Conservation (phyloP, 2,329 filamentous ascomycete species). For the Paecilomyces formosus region DNA sequence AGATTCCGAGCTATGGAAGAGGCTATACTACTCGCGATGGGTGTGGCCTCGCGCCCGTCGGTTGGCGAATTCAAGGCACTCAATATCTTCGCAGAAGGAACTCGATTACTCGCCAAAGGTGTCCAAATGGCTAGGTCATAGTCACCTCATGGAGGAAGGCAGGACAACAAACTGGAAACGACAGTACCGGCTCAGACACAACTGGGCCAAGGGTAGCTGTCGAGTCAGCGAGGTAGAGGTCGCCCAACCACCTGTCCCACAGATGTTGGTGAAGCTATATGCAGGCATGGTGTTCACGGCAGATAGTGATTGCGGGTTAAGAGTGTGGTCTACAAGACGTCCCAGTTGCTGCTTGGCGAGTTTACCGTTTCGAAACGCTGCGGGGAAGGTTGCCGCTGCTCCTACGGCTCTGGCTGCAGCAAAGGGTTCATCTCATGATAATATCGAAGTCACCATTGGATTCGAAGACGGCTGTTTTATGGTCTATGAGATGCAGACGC, state of each 20-base stretch:
- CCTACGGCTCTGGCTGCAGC: conserved; percentile 49
- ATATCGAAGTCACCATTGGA: conserved; percentile 58
- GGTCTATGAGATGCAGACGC: conserved; percentile 55
- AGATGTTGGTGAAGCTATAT: conserved; percentile 66
- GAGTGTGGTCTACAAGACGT: conserved; percentile 67
- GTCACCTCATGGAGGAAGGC: conserved; percentile 46
- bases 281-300: conserved; percentile 72
- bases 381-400: conserved; percentile 51
- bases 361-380: conserved; percentile 17
- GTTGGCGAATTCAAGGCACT: conserved; percentile 58
- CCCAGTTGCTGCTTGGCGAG: conserved; percentile 54
- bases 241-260: conserved; percentile 47
- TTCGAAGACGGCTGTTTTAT: conserved; percentile 66
- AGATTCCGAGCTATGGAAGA: conserved; percentile 88
- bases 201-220: conserved; percentile 80
- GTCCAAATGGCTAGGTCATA: conserved; percentile 57
- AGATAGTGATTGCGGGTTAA: conserved; percentile 60
- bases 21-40: conserved; percentile 79
- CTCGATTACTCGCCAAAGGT: conserved; percentile 47
- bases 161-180: conserved; percentile 69
- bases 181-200: conserved; percentile 80
- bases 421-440: conserved; percentile 32
- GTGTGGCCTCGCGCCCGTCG: conserved; percentile 72
- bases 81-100: conserved; percentile 26
- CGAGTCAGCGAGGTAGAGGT: conserved; percentile 70